Evolutionary conservation across 2,329 filamentous ascomycete genomes (phyloP).

Genomic region (Zymoseptoria crescenta): DNA sequence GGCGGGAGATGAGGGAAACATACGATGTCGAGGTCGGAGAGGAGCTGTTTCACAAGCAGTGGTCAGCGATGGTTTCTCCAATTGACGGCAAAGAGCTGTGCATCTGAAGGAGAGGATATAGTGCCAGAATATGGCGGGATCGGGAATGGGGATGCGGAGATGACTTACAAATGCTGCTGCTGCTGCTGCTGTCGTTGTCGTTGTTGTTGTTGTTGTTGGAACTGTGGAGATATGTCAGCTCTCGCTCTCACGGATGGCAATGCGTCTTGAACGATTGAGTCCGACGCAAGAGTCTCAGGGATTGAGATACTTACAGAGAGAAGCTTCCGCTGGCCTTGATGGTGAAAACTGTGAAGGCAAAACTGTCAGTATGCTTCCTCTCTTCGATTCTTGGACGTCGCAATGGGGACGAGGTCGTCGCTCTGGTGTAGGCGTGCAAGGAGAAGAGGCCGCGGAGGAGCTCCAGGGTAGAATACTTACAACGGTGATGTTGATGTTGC

Average conservation of each 20-base stretch:
- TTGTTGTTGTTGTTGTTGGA: neutral
- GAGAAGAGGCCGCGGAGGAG: neutral
- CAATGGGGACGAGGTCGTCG: neutral
- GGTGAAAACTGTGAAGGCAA: neutral
- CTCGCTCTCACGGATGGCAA: neutral
- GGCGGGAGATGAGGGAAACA: neutral
- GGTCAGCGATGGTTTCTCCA: neutral
- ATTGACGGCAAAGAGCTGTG: neutral
- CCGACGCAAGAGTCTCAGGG: neutral
- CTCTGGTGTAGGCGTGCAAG: too few species aligned
- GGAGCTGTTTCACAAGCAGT: neutral
- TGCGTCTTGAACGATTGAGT: neutral
- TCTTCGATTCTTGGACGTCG: neutral
- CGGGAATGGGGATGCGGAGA: neutral
- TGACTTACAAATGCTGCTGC: neutral
- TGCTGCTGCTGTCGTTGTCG: neutral
- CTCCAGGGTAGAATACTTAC: neutral
- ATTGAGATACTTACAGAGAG: neutral
- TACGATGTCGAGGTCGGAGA: neutral
- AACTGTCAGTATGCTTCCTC: neutral
- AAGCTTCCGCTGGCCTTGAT: neutral
- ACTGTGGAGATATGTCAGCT: neutral
- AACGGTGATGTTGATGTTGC: neutral
- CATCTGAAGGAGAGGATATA: neutral
- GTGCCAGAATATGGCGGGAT: neutral